Percentiles rank a stretch among this genome's conserved stretches.
Conservation (phyloP, 1,139 yeast species). For the Candida sojae region DNA sequence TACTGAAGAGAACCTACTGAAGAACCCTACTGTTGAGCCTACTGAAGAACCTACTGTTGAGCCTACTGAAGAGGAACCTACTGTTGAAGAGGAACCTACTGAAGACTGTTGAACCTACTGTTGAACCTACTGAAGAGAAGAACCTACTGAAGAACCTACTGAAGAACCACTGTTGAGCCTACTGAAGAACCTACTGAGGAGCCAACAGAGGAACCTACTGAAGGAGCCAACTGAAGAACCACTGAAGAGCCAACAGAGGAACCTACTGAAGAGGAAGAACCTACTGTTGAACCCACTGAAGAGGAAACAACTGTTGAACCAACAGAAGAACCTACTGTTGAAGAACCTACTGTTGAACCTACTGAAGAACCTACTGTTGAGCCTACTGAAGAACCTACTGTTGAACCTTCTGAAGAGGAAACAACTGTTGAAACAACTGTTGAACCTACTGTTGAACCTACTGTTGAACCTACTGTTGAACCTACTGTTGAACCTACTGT, state of each 20-base stretch:
- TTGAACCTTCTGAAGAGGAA: constrained; percentile 10
- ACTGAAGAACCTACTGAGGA: neutral
- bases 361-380: constrained; percentile 5
- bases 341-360: constrained; percentile 7
- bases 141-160: neutral
- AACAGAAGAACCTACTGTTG: constrained; percentile 13
- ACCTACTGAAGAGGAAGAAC: neutral
- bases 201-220: neutral
- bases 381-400: no score
- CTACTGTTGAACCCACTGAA: neutral
- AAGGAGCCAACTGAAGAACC: neutral
- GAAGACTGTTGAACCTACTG: neutral
- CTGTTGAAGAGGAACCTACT: neutral
- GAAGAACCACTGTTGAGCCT: neutral
- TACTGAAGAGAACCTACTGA: neutral
- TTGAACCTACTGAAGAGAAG: neutral
- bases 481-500: neutral
- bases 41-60: neutral
- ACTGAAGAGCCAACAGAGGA: neutral
- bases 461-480: neutral
- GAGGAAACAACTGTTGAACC: constrained; percentile 11
- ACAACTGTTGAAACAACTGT: neutral
- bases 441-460: neutral
- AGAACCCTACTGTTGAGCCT: neutral
- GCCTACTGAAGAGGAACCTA: neutral